Percentiles rank a stretch among this genome's conserved stretches.
Evolutionary conservation across 257 asterid genomes (phyloP).

Genomic region (Ilex asprella): DNA sequence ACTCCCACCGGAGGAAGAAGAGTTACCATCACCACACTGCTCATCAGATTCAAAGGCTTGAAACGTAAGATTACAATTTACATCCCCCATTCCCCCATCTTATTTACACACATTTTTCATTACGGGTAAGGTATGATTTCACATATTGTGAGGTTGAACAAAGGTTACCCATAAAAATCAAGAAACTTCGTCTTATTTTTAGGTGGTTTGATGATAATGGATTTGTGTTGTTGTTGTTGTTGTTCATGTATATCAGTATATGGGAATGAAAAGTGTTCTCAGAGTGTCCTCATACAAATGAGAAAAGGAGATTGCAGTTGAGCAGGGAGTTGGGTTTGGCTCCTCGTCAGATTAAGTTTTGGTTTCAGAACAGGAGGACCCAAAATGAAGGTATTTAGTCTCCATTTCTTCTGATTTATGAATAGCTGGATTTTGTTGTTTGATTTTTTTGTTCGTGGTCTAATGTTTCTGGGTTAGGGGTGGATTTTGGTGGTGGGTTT

Average conservation of each 20-base stretch:
- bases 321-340: slow-evolving; percentile 84
- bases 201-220: slow-evolving; percentile 7
- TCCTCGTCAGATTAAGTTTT: slow-evolving; percentile 92
- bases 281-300: slow-evolving; percentile 95
- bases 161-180: too few species aligned
- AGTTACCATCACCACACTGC: slow-evolving; percentile 94
- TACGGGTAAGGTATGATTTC: too few species aligned
- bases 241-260: neutral
- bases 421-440: too few species aligned
- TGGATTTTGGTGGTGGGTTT: too few species aligned
- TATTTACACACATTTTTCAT: too few species aligned
- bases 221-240: slow-evolving; percentile 15
- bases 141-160: too few species aligned
- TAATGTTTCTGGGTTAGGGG: neutral
- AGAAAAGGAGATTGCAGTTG: slow-evolving; percentile 67
- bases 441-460: neutral
- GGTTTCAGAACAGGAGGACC: slow-evolving; percentile 96
- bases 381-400: slow-evolving; percentile 82
- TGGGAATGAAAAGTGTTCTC: slow-evolving; percentile 53
- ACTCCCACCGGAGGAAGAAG: slow-evolving; percentile 56
- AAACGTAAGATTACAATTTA: slow-evolving; percentile 37
- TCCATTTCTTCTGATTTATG: neutral
- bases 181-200: neutral
- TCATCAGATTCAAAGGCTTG: slow-evolving; percentile 86
- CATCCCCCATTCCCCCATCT: too few species aligned